Percentiles rank a stretch among this genome's conserved stretches.
Conservation (phyloP, 2,329 filamentous ascomycete species). For the Neonectria magnoliae region DNA sequence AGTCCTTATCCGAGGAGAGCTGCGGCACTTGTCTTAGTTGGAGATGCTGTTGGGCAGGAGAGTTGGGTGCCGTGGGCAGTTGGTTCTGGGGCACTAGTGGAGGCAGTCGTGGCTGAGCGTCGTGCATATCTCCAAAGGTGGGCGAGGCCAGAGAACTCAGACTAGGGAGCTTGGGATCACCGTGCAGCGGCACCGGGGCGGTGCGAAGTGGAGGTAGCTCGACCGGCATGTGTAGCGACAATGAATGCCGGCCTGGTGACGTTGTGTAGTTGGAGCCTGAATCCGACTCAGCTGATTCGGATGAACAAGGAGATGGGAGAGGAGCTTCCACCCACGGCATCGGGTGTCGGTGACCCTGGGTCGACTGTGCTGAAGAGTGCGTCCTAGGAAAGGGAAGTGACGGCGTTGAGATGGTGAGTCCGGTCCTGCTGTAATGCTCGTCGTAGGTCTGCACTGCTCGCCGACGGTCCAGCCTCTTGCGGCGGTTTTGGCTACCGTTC, state of each 20-base stretch:
- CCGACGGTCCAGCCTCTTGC: conserved; percentile 62
- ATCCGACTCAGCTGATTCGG: conserved; percentile 71
- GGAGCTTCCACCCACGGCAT: conserved; percentile 45
- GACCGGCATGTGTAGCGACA: conserved; percentile 50
- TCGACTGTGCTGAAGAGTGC: conserved; percentile 29
- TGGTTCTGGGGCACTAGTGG: conserved; percentile 33
- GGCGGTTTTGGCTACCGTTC: conserved; percentile 91
- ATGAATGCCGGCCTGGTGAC: conserved; percentile 59
- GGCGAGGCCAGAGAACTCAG: conserved; percentile 35
- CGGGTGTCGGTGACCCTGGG: conserved; percentile 36
- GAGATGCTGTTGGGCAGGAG: conserved; percentile 36
- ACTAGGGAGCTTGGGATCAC: conserved; percentile 44
- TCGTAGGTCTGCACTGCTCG: conserved; percentile 43
- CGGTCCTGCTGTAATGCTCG: conserved; percentile 40
- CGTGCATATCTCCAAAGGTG: conserved; percentile 19
- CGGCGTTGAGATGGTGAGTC: conserved; percentile 44
- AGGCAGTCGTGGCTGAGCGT: conserved; percentile 28
- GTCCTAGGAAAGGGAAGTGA: conserved; percentile 24
- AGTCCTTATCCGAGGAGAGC: conserved; percentile 25
- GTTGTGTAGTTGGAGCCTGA: conserved; percentile 69
- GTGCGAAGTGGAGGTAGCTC: conserved; percentile 53
- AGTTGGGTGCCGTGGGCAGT: conserved; percentile 43
- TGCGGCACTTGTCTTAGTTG: conserved; percentile 25
- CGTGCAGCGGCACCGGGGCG: neutral
- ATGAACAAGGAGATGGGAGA: conserved; percentile 51